phyloP scores from a whole-genome alignment of 768 basidiomycete genomes.

The Russula griseocarnosa region DNA sequence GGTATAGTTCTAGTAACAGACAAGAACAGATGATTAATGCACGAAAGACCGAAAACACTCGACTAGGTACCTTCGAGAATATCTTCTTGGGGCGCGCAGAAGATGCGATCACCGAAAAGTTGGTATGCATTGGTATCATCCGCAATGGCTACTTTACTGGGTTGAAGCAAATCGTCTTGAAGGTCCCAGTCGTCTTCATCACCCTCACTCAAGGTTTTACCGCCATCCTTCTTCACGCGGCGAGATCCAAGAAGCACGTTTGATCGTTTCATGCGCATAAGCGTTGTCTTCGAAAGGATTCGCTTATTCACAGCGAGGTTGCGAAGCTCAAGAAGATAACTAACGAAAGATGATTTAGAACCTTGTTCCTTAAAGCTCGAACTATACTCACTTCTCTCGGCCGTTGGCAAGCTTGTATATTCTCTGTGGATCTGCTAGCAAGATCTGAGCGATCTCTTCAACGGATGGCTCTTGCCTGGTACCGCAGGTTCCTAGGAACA shows the following conservation, averaged over 20 bases:
- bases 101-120: conserved; percentile 71
- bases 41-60: background rate
- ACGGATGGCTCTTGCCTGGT: conserved; percentile 84
- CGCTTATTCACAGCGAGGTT: conserved; percentile 76
- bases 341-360: conserved; percentile 32
- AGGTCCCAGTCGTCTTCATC: conserved; percentile 76
- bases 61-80: conserved; percentile 65
- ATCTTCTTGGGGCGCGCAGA: conserved; percentile 85
- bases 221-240: conserved; percentile 44
- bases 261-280: conserved; percentile 61
- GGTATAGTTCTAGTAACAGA: conserved; percentile 59
- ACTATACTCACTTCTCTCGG: conserved; percentile 52
- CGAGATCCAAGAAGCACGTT: conserved; percentile 74
- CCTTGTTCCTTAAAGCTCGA: background rate
- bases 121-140: conserved; percentile 83
- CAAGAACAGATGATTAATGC: conserved; percentile 5
- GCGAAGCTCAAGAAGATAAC: conserved; percentile 77
- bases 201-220: conserved; percentile 38
- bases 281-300: conserved; percentile 48
- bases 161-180: conserved; percentile 64
- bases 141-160: conserved; percentile 71
- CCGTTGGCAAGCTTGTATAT: conserved; percentile 74
- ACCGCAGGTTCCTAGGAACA: conserved; percentile 83
- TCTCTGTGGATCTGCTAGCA: conserved; percentile 61
- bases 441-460: conserved; percentile 69